phyloP scores from a whole-genome alignment of 768 basidiomycete species.

The Boletus pseudopeckii region DNA sequence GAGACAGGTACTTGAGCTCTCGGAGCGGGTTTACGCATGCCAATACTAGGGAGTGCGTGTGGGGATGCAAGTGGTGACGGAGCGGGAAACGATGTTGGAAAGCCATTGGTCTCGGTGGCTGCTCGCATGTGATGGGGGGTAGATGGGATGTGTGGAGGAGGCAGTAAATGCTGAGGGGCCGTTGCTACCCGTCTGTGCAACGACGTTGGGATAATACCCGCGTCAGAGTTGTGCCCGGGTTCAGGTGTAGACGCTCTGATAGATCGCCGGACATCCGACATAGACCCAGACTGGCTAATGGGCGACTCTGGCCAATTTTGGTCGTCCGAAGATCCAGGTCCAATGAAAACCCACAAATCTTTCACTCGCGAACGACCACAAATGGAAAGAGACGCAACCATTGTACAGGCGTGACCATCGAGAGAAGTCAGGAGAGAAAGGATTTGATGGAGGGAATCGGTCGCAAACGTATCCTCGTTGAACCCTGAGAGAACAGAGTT shows the following conservation, averaged over 20 bases:
- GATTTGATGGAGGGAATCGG: conserved; percentile 70
- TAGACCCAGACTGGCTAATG: conserved; percentile 35
- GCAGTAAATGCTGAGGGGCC: conserved; percentile 25
- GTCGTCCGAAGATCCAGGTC: conserved; percentile 40
- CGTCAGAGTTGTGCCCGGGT: conserved; percentile 22
- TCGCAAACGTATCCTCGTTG: conserved; percentile 71
- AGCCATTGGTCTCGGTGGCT: conserved; percentile 32
- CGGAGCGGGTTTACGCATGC: conserved; percentile 62
- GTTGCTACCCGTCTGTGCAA: conserved; percentile 33
- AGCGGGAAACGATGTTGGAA: conserved; percentile 15
- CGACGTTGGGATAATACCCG: conserved; percentile 24
- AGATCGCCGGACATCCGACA: conserved; percentile 35
- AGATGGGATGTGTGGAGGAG: conserved; percentile 14
- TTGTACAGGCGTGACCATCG: conserved; percentile 63
- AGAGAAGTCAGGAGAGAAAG: conserved; percentile 63
- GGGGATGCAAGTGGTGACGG: conserved; percentile 18
- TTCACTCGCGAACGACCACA: conserved; percentile 69
- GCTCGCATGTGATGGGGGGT: conserved; percentile 32
- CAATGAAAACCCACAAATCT: conserved; percentile 76
- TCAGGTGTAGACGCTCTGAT: conserved; percentile 33
- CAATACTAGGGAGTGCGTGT: conserved; percentile 31
- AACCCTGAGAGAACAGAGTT: conserved; percentile 52
- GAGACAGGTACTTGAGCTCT: conserved; percentile 62
- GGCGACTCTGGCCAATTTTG: conserved; percentile 35
- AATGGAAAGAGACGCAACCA: conserved; percentile 68